Evolutionary conservation across 2,329 filamentous ascomycete genomes (phyloP).

Genomic region (Cryphonectria japonica): DNA sequence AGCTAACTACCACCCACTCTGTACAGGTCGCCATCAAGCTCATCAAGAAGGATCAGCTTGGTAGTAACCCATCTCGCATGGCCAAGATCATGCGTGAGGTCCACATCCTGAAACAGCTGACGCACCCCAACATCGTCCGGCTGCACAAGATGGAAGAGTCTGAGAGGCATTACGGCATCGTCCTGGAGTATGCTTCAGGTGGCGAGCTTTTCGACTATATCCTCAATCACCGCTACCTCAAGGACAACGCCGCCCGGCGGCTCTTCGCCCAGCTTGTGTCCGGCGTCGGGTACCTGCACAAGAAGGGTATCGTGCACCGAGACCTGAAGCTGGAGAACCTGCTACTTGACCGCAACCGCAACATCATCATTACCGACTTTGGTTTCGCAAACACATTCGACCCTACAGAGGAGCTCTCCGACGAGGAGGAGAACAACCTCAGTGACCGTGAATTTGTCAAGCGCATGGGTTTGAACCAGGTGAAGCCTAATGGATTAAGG

Average conservation of each 20-base stretch:
- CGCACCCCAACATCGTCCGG: slow-evolving; percentile 95
- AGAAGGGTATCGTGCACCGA: slow-evolving; percentile 97
- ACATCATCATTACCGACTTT: slow-evolving; percentile 99
- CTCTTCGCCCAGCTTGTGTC: slow-evolving; percentile 95
- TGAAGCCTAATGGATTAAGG: slow-evolving; percentile 74
- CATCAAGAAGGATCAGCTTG: slow-evolving; percentile 88
- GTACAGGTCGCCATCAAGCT: slow-evolving; percentile 91
- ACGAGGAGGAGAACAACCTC: slow-evolving; percentile 88
- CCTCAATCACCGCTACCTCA: slow-evolving; percentile 92
- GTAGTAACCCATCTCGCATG: slow-evolving; percentile 83
- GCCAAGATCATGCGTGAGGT: slow-evolving; percentile 99
- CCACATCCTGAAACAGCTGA: slow-evolving; percentile 80
- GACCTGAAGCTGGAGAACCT: slow-evolving; percentile 97
- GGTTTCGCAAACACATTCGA: slow-evolving; percentile 99
- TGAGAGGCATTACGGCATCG: slow-evolving; percentile 95
- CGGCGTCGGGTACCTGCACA: slow-evolving; percentile 95
- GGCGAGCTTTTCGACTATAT: slow-evolving; percentile 99
- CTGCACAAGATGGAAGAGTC: slow-evolving; percentile 99
- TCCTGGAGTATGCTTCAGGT: slow-evolving; percentile 96
- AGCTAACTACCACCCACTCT: background rate
- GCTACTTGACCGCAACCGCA: slow-evolving; percentile 91
- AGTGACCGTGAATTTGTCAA: slow-evolving; percentile 88
- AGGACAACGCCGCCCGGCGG: slow-evolving; percentile 86
- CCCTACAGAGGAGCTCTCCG: slow-evolving; percentile 80
- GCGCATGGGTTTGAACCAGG: slow-evolving; percentile 79